These are phyloP conservation scores for Leccinum pachyderme DNA, from an alignment of 1,284 basidiomycete genomes.

Conservation along the genomic window DNA sequence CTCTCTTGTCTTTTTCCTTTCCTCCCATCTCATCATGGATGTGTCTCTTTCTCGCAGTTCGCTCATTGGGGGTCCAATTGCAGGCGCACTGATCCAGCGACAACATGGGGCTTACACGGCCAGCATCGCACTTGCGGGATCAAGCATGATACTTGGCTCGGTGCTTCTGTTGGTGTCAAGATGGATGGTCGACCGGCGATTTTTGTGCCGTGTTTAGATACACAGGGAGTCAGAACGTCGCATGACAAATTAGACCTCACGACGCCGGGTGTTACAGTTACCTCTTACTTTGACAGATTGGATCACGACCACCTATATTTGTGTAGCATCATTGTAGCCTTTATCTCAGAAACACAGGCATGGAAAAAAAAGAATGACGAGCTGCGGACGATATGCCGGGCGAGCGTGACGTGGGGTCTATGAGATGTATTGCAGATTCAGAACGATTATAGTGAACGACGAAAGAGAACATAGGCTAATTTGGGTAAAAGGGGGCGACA, in stretches of 20 bases:
- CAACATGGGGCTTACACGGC: conserved; percentile 47
- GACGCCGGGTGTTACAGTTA: neutral
- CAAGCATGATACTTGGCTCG: conserved; percentile 55
- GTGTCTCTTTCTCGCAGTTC: conserved; percentile 38
- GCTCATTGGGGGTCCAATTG: conserved; percentile 57
- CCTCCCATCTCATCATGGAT: conserved; percentile 3
- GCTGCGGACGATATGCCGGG: conserved; percentile 4
- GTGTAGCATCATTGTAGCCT: conserved; percentile 32
- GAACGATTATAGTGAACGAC: conserved; percentile 24
- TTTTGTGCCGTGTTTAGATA: conserved; percentile 33
- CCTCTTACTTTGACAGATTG: conserved; percentile 10
- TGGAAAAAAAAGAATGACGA: conserved; percentile 3
- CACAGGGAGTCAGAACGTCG: neutral
- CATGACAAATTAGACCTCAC: neutral
- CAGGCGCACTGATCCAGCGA: conserved; percentile 49
- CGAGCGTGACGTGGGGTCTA: conserved; percentile 12
- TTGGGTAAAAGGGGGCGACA: conserved; percentile 4
- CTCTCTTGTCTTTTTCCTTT: neutral
- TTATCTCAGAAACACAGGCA: conserved; percentile 19
- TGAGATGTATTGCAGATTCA: conserved; percentile 30
- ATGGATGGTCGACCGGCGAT: conserved; percentile 41
- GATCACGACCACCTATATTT: conserved; percentile 14
- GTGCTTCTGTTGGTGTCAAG: conserved; percentile 49
- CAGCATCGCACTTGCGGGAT: conserved; percentile 58
- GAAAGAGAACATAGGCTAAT: conserved; percentile 23